phyloP scores from a whole-genome alignment of 2,329 filamentous ascomycete species.

The Drechslerella dactyloides region DNA sequence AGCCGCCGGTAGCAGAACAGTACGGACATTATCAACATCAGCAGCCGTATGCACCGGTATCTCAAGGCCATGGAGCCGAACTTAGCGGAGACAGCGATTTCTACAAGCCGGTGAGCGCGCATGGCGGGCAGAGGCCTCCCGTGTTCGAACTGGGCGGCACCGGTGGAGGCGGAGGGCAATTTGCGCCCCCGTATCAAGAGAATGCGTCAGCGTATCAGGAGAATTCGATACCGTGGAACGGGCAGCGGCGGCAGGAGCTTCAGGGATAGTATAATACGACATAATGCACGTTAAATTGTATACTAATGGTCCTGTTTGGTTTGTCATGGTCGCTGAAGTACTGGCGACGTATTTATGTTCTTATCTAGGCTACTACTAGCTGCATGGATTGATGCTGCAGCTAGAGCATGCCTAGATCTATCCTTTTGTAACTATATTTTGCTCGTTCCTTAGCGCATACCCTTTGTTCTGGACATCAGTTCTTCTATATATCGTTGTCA shows the following conservation, averaged over 20 bases:
- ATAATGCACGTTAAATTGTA: too few relatives aligned
- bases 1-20: conserved; percentile 24
- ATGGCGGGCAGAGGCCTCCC: background rate
- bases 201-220: conserved; percentile 17
- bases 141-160: conserved; percentile 41
- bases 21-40: conserved; percentile 39
- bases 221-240: conserved; percentile 11
- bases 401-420: too few relatives aligned
- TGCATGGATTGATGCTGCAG: too few relatives aligned
- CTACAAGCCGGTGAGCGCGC: conserved; percentile 23
- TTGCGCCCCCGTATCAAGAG: background rate
- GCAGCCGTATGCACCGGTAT: conserved; percentile 29
- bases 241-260: conserved; percentile 19
- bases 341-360: too few relatives aligned
- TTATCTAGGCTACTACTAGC: too few relatives aligned
- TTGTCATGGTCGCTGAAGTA: too few relatives aligned
- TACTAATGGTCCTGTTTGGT: too few relatives aligned
- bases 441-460: too few relatives aligned
- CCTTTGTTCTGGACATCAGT: too few relatives aligned
- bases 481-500: too few relatives aligned
- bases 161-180: conserved; percentile 10
- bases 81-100: conserved; percentile 13
- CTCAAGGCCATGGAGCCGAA: conserved; percentile 15
- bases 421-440: too few relatives aligned
- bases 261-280: conserved; percentile 18